A percentile compares a stretch with the other conserved stretches of the same genome.
phyloP scores from a whole-genome alignment of 768 basidiomycete species.

The Mycena haematopus region DNA sequence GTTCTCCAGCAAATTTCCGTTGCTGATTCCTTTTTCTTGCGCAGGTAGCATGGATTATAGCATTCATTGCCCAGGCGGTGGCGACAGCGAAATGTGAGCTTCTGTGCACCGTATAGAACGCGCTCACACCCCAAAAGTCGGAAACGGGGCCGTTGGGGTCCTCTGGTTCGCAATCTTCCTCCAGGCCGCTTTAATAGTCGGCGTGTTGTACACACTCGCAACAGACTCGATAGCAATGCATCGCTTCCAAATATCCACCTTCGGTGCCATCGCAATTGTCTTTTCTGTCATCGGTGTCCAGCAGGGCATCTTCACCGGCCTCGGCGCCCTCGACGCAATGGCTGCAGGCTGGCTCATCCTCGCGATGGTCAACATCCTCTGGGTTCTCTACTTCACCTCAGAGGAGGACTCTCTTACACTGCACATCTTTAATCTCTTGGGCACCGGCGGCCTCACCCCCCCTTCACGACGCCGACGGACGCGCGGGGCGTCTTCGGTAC shows the following conservation, averaged over 20 bases:
- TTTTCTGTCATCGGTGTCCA: slow-evolving; percentile 83
- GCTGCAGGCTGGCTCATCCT: slow-evolving; percentile 95
- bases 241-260: slow-evolving; percentile 88
- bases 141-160: slow-evolving; percentile 57
- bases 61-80: slow-evolving; percentile 79
- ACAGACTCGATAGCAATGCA: slow-evolving; percentile 93
- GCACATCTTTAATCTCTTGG: slow-evolving; percentile 87
- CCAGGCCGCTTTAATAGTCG: slow-evolving; percentile 72
- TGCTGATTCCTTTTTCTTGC: slow-evolving; percentile 45
- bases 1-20: slow-evolving; percentile 5
- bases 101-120: neutral
- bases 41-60: slow-evolving; percentile 75
- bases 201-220: slow-evolving; percentile 78
- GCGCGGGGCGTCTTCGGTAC: slow-evolving; percentile 63
- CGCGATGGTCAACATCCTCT: slow-evolving; percentile 89
- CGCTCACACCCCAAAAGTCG: slow-evolving; percentile 34
- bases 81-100: slow-evolving; percentile 59
- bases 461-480: slow-evolving; percentile 82
- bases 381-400: slow-evolving; percentile 97
- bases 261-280: slow-evolving; percentile 86
- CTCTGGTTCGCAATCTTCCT: slow-evolving; percentile 90
- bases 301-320: slow-evolving; percentile 63
- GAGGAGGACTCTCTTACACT: slow-evolving; percentile 91
- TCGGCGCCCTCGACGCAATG: slow-evolving; percentile 74
- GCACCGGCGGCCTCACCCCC: slow-evolving; percentile 83